Percentiles rank a stretch among this genome's conserved stretches.
These are phyloP conservation scores for Nannochloropsis oceanica DNA, from an alignment of 108 stramenopile genomes.

Conservation along the genomic window DNA sequence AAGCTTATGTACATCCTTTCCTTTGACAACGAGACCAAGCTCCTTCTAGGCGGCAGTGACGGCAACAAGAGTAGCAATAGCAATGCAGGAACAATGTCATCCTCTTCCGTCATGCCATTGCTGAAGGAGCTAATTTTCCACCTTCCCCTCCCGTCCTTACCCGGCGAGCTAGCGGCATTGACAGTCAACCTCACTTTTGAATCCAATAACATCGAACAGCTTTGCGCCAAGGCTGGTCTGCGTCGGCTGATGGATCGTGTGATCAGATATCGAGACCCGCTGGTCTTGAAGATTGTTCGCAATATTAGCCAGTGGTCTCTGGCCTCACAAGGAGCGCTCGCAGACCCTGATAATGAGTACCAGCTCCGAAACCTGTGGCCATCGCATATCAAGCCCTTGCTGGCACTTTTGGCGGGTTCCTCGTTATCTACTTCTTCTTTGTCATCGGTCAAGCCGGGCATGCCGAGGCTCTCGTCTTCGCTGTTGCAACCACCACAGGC, in stretches of 20 bases:
- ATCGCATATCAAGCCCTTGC: background rate
- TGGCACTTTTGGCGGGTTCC: background rate
- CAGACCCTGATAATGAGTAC: background rate
- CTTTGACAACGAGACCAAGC: background rate
- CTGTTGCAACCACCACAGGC: background rate
- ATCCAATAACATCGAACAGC: background rate
- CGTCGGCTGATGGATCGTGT: background rate
- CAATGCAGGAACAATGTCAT: background rate
- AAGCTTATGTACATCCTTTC: background rate
- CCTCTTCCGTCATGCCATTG: background rate
- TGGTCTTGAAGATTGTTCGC: background rate
- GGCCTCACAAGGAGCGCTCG: background rate
- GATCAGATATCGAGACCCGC: background rate
- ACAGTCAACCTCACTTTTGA: background rate
- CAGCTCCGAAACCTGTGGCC: background rate
- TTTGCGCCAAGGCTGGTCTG: background rate
- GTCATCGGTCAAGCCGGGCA: background rate
- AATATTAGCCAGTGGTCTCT: background rate
- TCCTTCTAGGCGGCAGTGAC: background rate
- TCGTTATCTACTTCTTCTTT: background rate
- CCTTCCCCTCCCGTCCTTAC: background rate
- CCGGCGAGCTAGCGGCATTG: background rate
- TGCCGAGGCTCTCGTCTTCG: background rate
- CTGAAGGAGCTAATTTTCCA: background rate
- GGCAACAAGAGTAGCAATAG: background rate